These are phyloP conservation scores for Aechmea fasciata DNA, from an alignment of 176 grass and related monocot genomes.

Conservation along the genomic window DNA sequence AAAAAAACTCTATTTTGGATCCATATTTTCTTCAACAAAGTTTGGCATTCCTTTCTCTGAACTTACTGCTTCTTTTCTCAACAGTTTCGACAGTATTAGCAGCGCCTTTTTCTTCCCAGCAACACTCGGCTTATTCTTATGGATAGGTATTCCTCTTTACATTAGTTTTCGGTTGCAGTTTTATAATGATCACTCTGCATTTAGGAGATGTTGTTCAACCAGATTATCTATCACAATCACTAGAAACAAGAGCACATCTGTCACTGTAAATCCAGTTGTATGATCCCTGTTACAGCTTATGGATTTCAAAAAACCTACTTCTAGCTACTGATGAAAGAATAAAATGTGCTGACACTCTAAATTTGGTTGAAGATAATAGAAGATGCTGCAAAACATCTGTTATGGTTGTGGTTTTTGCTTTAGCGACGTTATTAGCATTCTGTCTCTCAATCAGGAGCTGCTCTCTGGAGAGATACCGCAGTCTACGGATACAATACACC, in stretches of 20 bases:
- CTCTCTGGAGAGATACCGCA: conserved; percentile 54
- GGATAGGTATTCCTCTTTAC: conserved; percentile 50
- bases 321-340: background rate
- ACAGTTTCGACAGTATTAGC: conserved; percentile 72
- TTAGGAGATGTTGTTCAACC: background rate
- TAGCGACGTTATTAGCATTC: no score
- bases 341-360: background rate
- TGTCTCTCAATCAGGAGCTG: conserved; percentile 39
- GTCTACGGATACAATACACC: conserved; percentile 68
- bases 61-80: conserved; percentile 13
- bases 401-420: no score
- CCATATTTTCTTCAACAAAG: background rate
- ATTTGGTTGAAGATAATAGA: background rate
- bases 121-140: conserved; percentile 47
- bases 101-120: conserved; percentile 77
- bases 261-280: background rate
- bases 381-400: no score
- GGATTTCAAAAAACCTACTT: background rate
- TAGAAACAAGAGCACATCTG: background rate
- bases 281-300: background rate
- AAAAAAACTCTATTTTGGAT: background rate
- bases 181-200: background rate
- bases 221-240: no score
- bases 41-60: background rate
- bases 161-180: no score